Evolutionary conservation across 2,329 filamentous ascomycete genomes (phyloP), one percentile per base, ranked within the genome.

Genomic region (Macrophomina pseudophaseolina): DNA sequence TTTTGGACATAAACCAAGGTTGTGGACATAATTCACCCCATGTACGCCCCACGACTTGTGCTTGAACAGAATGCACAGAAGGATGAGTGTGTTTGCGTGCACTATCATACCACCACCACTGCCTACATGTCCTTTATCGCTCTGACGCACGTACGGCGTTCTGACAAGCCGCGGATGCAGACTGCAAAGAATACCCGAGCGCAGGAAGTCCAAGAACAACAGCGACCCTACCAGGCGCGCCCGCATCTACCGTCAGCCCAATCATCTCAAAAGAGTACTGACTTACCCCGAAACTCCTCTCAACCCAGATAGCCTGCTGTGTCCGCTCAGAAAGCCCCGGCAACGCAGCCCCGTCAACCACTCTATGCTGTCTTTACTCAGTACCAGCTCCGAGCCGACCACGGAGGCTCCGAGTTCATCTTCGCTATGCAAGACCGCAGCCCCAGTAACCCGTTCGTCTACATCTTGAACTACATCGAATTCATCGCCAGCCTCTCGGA

Each of bases 341-440:
- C 7, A 11, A 16, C 14, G 8, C 12, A 14, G 40, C 40, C 14
- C 16, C 4, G 5, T 16, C n/a, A 59, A 5, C 6, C 40, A 9
- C 14, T 46, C 11, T 62, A 49, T 33, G n/a, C 44, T 32, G 58
- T 62, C 1, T 11, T 49, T 23, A 23, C 30, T 2, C 42, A 62
- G 16, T 49, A 35, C 42, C 14, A 49, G 44, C 58, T 44, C 5
- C 5, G 16, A 4, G 58, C 49, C 12, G 58, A 62, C n/a, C 18
- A 48, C 38, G 58, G 42, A 48, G 58, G 42, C 11, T 62, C 58
- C 11, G 30, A 62, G 32, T 62, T 62, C n/a, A 16, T 38, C 11
- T 49, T 49, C 44, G 8, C 14, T n/a, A 38, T 23, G 7, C 44
- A 48, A 5, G 30, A 49, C 11, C 14, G 16, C 11, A 12, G 16